Evolutionary conservation across 129 eudicot genomes (phyloP).

Genomic region (Rutidosis leptorrhynchoides): DNA sequence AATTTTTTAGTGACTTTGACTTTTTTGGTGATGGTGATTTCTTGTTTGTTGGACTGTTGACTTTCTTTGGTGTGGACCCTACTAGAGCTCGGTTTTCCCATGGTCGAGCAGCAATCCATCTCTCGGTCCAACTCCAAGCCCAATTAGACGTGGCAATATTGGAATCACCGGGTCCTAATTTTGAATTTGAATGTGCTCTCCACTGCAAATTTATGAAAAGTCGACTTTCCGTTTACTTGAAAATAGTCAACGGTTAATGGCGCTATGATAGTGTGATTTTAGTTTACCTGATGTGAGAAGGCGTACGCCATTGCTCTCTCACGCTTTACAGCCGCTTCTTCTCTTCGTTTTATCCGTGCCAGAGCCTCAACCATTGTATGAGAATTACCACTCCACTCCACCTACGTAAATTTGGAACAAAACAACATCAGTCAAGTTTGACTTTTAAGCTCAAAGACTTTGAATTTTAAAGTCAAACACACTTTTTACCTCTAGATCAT

Average conservation of each 20-base stretch:
- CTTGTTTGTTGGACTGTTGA: slow-evolving; percentile 40
- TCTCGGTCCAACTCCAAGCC: slow-evolving; percentile 99
- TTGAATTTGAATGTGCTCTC: slow-evolving; percentile 70
- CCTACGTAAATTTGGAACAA: slow-evolving; percentile 42
- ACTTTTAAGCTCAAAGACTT: not conserved
- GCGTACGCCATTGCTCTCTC: slow-evolving; percentile 98
- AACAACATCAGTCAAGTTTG: slow-evolving; percentile 1
- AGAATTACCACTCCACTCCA: slow-evolving; percentile 77
- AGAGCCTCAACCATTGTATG: slow-evolving; percentile 71
- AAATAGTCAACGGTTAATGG: slow-evolving; percentile 11
- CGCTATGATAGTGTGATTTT: slow-evolving; percentile 2
- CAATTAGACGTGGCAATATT: slow-evolving; percentile 64
- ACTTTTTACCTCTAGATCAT: slow-evolving; percentile 56
- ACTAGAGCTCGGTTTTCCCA: slow-evolving; percentile 73
- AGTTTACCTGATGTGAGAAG: slow-evolving; percentile 79
- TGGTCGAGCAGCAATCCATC: slow-evolving; percentile 95
- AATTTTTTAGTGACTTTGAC: slow-evolving; percentile 41
- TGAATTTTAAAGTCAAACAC: not conserved
- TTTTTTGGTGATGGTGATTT: slow-evolving; percentile 44
- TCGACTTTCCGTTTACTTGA: not conserved
- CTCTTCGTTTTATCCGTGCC: slow-evolving; percentile 75
- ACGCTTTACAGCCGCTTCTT: slow-evolving; percentile 88
- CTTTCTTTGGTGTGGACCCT: slow-evolving; percentile 58
- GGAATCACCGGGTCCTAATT: slow-evolving; percentile 36
- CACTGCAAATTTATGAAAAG: slow-evolving; percentile 48